phyloP scores from a whole-genome alignment of 2,329 filamentous ascomycete species.

The Aspergillus fructus region DNA sequence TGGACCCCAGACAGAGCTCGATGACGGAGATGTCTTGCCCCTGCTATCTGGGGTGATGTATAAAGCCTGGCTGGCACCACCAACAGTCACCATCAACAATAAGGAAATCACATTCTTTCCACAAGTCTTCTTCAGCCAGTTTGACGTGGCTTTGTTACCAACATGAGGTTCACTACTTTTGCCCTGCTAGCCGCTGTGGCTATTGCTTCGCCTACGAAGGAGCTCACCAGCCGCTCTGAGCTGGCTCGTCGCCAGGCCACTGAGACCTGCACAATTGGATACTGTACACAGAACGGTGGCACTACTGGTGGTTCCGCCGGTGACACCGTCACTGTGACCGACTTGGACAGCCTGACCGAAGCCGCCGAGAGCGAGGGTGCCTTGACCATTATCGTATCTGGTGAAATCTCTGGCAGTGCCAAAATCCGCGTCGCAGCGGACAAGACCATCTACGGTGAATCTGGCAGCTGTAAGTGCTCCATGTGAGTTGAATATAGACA shows the following conservation, averaged over 20 bases:
- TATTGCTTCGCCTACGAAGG: background rate
- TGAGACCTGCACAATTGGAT: constrained; percentile 36
- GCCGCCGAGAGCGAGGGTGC: constrained; percentile 50
- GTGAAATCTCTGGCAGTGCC: constrained; percentile 44
- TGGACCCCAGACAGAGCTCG: background rate
- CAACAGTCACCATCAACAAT: background rate
- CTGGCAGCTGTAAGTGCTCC: background rate
- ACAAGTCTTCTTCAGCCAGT: too few relatives aligned
- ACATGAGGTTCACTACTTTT: background rate
- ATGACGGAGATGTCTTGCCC: background rate
- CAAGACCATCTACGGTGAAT: constrained; percentile 51
- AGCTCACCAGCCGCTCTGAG: background rate
- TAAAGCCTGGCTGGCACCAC: background rate
- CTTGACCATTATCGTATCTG: constrained; percentile 49
- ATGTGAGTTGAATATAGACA: background rate
- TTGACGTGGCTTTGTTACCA: background rate
- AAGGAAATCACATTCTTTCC: too few relatives aligned
- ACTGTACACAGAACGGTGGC: constrained; percentile 50
- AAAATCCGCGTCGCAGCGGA: constrained; percentile 49
- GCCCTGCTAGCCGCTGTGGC: background rate
- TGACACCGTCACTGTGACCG: constrained; percentile 55
- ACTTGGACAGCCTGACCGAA: constrained; percentile 50
- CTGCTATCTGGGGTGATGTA: background rate
- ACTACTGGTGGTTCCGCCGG: constrained; percentile 58
- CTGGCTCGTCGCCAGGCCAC: constrained; percentile 4